These are phyloP conservation scores for Thuja plicata DNA, from an alignment of 83 land plant species.

Conservation along the genomic window DNA sequence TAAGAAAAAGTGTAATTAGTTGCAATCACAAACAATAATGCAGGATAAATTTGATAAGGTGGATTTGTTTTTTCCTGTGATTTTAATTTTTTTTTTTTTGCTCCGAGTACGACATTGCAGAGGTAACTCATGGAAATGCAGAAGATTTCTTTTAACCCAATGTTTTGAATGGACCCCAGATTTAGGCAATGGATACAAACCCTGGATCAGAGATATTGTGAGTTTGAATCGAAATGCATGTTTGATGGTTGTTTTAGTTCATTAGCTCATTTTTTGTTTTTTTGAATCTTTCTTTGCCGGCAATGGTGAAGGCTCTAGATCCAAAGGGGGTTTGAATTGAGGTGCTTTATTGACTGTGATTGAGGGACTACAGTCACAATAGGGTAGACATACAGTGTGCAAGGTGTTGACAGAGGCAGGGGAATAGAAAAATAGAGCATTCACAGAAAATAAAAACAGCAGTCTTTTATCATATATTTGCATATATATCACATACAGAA, in stretches of 20 bases:
- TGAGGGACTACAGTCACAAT: not conserved
- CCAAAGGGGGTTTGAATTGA: not conserved
- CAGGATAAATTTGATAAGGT: too few species aligned
- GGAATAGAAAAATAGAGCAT: too few species aligned
- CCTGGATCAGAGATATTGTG: not conserved
- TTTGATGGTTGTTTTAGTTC: not conserved
- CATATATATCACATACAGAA: too few species aligned
- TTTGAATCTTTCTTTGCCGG: not conserved
- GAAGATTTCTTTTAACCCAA: not conserved
- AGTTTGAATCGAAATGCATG: not conserved
- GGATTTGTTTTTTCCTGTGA: not conserved
- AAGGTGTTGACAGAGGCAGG: too few species aligned
- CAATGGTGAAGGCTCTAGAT: not conserved
- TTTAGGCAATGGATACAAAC: not conserved
- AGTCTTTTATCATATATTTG: too few species aligned
- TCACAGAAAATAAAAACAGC: too few species aligned
- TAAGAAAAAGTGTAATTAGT: too few species aligned
- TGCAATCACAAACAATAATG: too few species aligned
- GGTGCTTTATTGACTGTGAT: not conserved
- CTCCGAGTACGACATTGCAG: not conserved
- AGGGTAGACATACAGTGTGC: slow-evolving; percentile 11
- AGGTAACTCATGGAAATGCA: not conserved
- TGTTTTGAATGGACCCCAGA: not conserved
- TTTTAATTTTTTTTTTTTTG: not conserved
- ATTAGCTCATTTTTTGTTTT: not conserved